Conservation (phyloP, 805 yeast genomes). For the Nakazawaea laoshanensis region DNA sequence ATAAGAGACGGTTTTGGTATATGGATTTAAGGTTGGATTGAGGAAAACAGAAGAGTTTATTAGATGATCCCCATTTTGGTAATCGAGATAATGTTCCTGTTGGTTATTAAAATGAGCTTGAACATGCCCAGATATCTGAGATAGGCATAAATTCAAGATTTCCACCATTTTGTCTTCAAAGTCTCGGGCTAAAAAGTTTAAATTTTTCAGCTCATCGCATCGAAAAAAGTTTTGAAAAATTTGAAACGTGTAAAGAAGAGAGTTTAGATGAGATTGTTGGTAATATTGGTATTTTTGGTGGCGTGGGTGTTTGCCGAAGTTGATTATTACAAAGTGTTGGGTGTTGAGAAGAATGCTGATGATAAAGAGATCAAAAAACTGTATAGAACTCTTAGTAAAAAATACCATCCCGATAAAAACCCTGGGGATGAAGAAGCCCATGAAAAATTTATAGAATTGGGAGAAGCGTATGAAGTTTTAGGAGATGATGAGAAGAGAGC, state of each 20-base stretch:
- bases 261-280: too few species aligned
- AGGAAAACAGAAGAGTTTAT: constrained; percentile 41
- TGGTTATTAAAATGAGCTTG: constrained; percentile 73
- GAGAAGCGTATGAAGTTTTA: constrained; percentile 87
- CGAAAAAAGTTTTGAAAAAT: too few species aligned
- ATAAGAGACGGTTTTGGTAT: constrained; percentile 44
- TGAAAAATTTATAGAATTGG: constrained; percentile 79
- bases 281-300: constrained; percentile 4
- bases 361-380: constrained; percentile 83
- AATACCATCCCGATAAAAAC: constrained; percentile 93
- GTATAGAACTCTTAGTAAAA: constrained; percentile 71
- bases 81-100: constrained; percentile 64
- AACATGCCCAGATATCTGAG: constrained; percentile 70
- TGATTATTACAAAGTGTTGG: constrained; percentile 45
- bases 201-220: too few species aligned
- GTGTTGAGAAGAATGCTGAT: constrained; percentile 56
- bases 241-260: too few species aligned
- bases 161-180: constrained; percentile 62
- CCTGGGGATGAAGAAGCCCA: constrained; percentile 77
- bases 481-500: constrained; percentile 61
- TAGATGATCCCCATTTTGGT: constrained; percentile 20
- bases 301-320: constrained; percentile 22
- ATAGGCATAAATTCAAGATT: constrained; percentile 60
- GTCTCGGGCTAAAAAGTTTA: too few species aligned
- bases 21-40: constrained; percentile 27